These are phyloP conservation scores for Trifolium subterraneum DNA, from an alignment of 306 rosid genomes.

Conservation along the genomic window DNA sequence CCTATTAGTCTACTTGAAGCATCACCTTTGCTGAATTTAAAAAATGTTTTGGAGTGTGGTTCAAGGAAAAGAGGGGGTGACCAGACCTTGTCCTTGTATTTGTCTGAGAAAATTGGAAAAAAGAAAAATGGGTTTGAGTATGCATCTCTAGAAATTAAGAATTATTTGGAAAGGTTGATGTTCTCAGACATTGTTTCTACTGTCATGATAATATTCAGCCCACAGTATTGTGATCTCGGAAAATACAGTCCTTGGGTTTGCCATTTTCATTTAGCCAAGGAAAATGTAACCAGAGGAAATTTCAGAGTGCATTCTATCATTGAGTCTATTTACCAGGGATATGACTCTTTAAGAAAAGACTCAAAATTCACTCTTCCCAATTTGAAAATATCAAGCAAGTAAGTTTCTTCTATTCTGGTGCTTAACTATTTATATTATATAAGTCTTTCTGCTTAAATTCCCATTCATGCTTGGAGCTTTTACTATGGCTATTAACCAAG, in stretches of 20 bases:
- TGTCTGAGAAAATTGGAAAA: constrained; percentile 70
- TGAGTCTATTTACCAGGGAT: constrained; percentile 56
- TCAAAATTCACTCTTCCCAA: constrained; percentile 51
- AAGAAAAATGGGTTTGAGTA: constrained; percentile 76
- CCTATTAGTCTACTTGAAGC: constrained; percentile 92
- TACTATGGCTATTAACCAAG: constrained; percentile 49
- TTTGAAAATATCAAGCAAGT: constrained; percentile 71
- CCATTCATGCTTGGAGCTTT: constrained; percentile 41
- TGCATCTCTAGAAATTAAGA: constrained; percentile 81
- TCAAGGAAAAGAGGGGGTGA: constrained; percentile 59
- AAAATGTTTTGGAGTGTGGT: constrained; percentile 87
- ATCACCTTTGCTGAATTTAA: constrained; percentile 88
- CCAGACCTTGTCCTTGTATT: constrained; percentile 71
- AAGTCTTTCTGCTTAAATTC: constrained; percentile 17
- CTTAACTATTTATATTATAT: constrained; percentile 18
- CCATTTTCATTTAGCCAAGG: constrained; percentile 84
- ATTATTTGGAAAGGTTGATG: constrained; percentile 72
- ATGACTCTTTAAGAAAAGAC: constrained; percentile 45
- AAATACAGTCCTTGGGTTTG: constrained; percentile 84
- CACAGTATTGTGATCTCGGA: constrained; percentile 48
- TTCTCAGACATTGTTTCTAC: constrained; percentile 73
- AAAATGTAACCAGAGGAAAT: constrained; percentile 58
- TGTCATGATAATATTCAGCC: constrained; percentile 73
- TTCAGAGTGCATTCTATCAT: constrained; percentile 65
- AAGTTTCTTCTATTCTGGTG: constrained; percentile 47